Conservation (phyloP, 1,139 yeast genomes). For the Debaryomyces udenii region DNA sequence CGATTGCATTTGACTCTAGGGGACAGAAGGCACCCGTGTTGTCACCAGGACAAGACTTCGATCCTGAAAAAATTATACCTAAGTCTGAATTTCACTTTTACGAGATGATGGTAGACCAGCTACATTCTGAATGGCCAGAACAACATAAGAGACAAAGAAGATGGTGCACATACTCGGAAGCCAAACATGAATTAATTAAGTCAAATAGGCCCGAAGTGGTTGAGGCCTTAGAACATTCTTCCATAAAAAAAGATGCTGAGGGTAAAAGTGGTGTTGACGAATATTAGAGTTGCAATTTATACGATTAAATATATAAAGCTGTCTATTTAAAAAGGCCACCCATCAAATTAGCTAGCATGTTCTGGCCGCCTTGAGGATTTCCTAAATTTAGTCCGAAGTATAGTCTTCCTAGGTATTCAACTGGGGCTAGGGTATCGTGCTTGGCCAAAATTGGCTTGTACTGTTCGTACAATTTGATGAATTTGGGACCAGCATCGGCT, state of each 20-base stretch:
- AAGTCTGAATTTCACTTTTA: conserved; percentile 82
- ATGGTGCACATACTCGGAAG: conserved; percentile 80
- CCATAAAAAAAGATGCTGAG: conserved; percentile 39
- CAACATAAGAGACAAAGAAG: conserved; percentile 55
- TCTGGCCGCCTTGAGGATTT: conserved; percentile 58
- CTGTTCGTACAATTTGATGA: conserved; percentile 54
- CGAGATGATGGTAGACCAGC: conserved; percentile 64
- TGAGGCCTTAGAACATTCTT: conserved; percentile 62
- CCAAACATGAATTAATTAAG: conserved; percentile 60
- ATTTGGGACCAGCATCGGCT: conserved; percentile 53
- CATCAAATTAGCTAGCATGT: conserved; percentile 84
- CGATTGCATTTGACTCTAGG: conserved; percentile 68
- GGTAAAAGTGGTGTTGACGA: conserved; percentile 10
- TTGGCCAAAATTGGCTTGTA: conserved; percentile 35
- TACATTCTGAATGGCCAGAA: conserved; percentile 80
- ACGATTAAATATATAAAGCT: conserved; percentile 3
- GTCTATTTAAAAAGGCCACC: conserved; percentile 63
- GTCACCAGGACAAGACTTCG: conserved; percentile 43
- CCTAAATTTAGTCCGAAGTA: conserved; percentile 48
- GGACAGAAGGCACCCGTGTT: conserved; percentile 61
- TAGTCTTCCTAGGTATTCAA: conserved; percentile 52
- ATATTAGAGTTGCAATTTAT: conserved; percentile 8
- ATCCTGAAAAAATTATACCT: conserved; percentile 50
- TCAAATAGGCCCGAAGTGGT: conserved; percentile 72
- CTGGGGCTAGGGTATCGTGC: conserved; percentile 40